phyloP scores from a whole-genome alignment of 129 eudicot species.

The Solidago caesia region DNA sequence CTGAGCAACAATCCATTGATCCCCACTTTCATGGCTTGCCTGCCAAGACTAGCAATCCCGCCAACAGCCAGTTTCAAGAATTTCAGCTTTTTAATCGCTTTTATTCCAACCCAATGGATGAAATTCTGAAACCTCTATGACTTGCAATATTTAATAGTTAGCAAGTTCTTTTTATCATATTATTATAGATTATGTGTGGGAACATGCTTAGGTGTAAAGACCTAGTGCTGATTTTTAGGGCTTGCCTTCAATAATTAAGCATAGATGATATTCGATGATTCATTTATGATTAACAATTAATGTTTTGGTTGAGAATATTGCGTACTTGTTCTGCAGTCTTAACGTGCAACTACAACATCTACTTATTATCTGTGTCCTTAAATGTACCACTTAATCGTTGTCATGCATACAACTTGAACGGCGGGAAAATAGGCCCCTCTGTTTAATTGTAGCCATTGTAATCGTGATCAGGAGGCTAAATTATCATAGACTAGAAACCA shows the following conservation, averaged over 20 bases:
- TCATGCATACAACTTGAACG: too few species aligned
- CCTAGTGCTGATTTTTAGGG: neutral
- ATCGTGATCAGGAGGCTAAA: too few species aligned
- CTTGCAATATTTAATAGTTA: neutral
- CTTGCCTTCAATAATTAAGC: neutral
- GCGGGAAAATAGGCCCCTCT: too few species aligned
- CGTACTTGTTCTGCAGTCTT: neutral
- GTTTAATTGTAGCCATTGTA: too few species aligned
- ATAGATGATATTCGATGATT: neutral
- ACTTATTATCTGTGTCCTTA: neutral
- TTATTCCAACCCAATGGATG: conserved; percentile 47
- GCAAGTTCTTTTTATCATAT: neutral
- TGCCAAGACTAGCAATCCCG: conserved; percentile 15
- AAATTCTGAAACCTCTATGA: conserved; percentile 15
- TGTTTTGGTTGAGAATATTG: neutral
- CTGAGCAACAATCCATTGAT: conserved; percentile 37
- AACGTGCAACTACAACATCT: neutral
- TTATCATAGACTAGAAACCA: too few species aligned
- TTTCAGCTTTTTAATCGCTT: conserved; percentile 47
- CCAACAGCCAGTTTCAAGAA: conserved; percentile 37
- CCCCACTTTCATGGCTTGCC: conserved; percentile 32
- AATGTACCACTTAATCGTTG: neutral
- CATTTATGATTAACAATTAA: neutral
- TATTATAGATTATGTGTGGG: neutral
- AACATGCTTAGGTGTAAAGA: neutral